These are phyloP conservation scores for Exophiala bonariae DNA, from an alignment of 2,329 filamentous ascomycete species.

Conservation along the genomic window DNA sequence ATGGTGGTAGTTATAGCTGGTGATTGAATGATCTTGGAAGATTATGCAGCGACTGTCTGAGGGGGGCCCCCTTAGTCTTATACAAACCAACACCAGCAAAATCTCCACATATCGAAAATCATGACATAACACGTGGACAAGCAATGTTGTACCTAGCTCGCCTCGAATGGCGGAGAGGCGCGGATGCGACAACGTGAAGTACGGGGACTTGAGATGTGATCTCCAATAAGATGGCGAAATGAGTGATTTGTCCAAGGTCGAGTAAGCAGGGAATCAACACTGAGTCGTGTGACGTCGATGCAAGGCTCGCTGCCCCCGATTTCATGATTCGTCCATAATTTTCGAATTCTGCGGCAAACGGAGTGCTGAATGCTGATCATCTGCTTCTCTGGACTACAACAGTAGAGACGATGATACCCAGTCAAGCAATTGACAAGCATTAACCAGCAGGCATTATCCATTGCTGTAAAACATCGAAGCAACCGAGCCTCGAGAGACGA, in stretches of 20 bases:
- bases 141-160: conserved; percentile 13
- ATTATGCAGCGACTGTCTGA: conserved; percentile 1
- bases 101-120: conserved; percentile 6
- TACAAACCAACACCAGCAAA: not conserved
- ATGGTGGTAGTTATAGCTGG: conserved; percentile 13
- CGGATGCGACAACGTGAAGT: conserved; percentile 14
- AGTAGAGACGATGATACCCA: not conserved
- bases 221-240: conserved; percentile 13
- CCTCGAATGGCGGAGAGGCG: conserved; percentile 18
- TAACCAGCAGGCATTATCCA: no score
- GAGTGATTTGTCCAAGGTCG: conserved; percentile 18
- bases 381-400: no score
- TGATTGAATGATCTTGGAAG: conserved; percentile 10
- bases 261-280: not conserved
- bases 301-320: conserved; percentile 2
- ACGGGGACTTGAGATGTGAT: conserved; percentile 6
- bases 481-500: conserved; percentile 1
- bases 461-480: not conserved
- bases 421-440: no score
- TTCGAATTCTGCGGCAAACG: not conserved
- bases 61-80: conserved; percentile 10
- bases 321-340: no score
- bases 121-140: conserved; percentile 15
- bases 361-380: not conserved
- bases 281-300: not conserved